These are phyloP conservation scores for Saccharomyces hybrid DNA, from an alignment of 1,139 yeast species.

Conservation along the genomic window DNA sequence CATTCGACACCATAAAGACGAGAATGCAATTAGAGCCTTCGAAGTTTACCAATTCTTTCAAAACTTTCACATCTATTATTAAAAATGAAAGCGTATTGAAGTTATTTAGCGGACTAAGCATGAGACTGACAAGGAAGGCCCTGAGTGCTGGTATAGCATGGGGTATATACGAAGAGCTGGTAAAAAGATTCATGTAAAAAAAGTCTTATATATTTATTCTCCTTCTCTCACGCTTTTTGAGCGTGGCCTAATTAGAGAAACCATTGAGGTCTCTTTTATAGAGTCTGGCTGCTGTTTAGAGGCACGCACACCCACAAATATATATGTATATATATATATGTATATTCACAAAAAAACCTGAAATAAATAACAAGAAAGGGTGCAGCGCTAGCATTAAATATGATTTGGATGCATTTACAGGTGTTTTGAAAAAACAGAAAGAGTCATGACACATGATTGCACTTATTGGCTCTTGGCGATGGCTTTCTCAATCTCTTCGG, in stretches of 20 bases:
- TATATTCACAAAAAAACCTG: neutral
- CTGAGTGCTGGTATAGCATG: slow-evolving; percentile 92
- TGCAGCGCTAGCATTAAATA: neutral
- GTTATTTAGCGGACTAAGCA: slow-evolving; percentile 74
- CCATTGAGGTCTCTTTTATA: too few species aligned
- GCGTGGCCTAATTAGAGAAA: neutral
- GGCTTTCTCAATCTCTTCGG: slow-evolving; percentile 42
- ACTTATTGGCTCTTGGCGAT: slow-evolving; percentile 11
- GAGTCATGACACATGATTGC: neutral
- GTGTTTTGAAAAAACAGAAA: neutral
- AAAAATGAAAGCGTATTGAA: slow-evolving; percentile 54
- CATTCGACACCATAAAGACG: slow-evolving; percentile 91
- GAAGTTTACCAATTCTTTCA: slow-evolving; percentile 36
- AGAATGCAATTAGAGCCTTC: slow-evolving; percentile 68
- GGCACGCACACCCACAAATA: too few species aligned
- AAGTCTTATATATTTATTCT: too few species aligned
- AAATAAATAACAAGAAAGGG: neutral
- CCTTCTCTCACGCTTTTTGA: too few species aligned
- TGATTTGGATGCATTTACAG: neutral
- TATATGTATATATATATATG: neutral
- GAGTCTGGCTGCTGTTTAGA: too few species aligned
- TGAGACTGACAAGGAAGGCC: slow-evolving; percentile 79
- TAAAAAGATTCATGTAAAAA: slow-evolving; percentile 36
- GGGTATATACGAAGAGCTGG: slow-evolving; percentile 89
- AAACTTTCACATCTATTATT: slow-evolving; percentile 37